Percentiles rank a stretch among this genome's conserved stretches.
Conservation (phyloP, 306 rosid genomes). For the Glycine soja region DNA sequence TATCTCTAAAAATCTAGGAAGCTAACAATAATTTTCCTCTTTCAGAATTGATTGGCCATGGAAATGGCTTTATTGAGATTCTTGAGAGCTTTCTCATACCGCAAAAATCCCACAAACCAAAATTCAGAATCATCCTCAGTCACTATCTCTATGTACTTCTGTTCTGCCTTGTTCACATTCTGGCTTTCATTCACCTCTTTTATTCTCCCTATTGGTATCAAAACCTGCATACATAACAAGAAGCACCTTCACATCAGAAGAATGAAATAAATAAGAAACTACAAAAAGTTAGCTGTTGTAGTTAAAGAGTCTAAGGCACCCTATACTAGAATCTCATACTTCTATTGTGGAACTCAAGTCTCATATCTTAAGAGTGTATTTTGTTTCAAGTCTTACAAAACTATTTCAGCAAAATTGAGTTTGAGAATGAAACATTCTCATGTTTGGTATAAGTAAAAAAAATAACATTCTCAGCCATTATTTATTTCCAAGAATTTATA, state of each 20-base stretch:
- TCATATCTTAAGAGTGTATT: too few relatives aligned
- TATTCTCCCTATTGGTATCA: constrained; percentile 70
- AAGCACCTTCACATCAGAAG: background rate
- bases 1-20: background rate
- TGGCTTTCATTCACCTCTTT: constrained; percentile 66
- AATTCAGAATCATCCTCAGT: constrained; percentile 76
- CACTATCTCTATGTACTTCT: constrained; percentile 73
- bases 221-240: constrained; percentile 56
- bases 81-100: constrained; percentile 72
- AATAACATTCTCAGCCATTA: too few relatives aligned
- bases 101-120: constrained; percentile 88
- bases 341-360: too few relatives aligned
- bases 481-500: too few relatives aligned
- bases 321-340: too few relatives aligned
- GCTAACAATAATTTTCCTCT: background rate
- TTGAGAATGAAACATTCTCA: too few relatives aligned
- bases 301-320: too few relatives aligned
- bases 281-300: too few relatives aligned
- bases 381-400: too few relatives aligned
- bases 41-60: constrained; percentile 41
- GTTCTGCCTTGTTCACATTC: constrained; percentile 62
- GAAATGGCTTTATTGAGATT: constrained; percentile 76
- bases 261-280: background rate
- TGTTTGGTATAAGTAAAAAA: too few relatives aligned
- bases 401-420: too few relatives aligned